phyloP scores from a whole-genome alignment of 2,329 filamentous ascomycete species.

The Grosmannia huntii region DNA sequence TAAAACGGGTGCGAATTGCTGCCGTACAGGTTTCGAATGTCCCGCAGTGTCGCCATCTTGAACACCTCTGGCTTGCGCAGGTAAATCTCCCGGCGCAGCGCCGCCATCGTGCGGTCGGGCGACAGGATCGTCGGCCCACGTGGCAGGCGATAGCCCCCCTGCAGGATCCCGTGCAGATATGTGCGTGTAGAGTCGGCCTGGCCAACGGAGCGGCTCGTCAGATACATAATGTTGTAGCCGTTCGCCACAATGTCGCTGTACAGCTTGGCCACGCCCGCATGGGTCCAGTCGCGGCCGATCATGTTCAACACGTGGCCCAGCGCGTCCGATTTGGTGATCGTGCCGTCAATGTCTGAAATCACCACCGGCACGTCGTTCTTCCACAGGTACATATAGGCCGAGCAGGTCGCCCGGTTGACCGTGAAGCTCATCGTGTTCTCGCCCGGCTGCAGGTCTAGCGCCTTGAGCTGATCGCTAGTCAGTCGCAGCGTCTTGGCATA shows the following conservation, averaged over 20 bases:
- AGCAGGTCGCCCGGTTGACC: constrained; percentile 86
- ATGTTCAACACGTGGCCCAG: constrained; percentile 90
- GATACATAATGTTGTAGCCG: constrained; percentile 97
- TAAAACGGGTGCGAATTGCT: constrained; percentile 75
- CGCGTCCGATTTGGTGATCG: constrained; percentile 95
- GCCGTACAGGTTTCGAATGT: constrained; percentile 82
- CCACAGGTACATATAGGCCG: constrained; percentile 90
- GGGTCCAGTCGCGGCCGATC: constrained; percentile 96
- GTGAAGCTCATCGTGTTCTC: constrained; percentile 92
- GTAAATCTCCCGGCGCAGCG: constrained; percentile 82
- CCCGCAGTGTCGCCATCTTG: constrained; percentile 96
- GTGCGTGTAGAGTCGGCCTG: constrained; percentile 82
- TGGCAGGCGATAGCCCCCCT: constrained; percentile 77
- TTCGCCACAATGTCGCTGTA: constrained; percentile 93
- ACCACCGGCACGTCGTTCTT: constrained; percentile 82
- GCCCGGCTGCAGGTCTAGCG: constrained; percentile 68
- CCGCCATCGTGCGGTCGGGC: constrained; percentile 89
- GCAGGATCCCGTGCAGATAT: constrained; percentile 79
- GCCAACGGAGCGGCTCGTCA: constrained; percentile 87
- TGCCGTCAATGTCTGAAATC: constrained; percentile 97
- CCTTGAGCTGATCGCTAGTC: constrained; percentile 90
- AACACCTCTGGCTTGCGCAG: constrained; percentile 95
- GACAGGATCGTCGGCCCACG: constrained; percentile 90
- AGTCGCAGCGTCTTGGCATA: constrained; percentile 94
- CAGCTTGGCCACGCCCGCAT: constrained; percentile 88